A percentile compares a stretch with the other conserved stretches of the same genome.
phyloP scores from a whole-genome alignment of 139 green algal genomes.

The Penium margaritaceum region DNA sequence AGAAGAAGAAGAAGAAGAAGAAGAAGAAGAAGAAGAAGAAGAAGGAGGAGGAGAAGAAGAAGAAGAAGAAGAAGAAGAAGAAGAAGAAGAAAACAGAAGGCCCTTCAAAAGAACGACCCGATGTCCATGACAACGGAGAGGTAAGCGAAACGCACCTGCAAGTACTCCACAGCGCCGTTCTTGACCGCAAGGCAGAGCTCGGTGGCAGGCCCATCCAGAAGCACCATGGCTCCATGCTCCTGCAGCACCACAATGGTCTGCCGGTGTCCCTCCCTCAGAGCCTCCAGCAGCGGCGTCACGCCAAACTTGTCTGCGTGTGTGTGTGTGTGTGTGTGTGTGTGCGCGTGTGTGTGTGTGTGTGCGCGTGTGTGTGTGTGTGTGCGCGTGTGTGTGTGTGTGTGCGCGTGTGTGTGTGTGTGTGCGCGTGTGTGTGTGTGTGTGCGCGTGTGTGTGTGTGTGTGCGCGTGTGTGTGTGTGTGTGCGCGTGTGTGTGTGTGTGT shows the following conservation, averaged over 20 bases:
- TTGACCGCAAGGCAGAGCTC: conserved; percentile 19
- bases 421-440: conserved; percentile 16
- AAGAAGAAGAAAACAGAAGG: no score
- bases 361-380: conserved; percentile 12
- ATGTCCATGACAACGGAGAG: no score
- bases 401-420: conserved; percentile 10
- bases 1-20: no score
- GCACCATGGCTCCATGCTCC: not conserved
- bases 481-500: conserved; percentile 2
- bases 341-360: conserved; percentile 8
- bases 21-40: no score
- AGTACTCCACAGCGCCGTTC: conserved; percentile 18
- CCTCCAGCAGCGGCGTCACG: conserved; percentile 13
- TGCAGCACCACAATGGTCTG: not conserved
- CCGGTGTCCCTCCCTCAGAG: conserved; percentile 5
- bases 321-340: conserved; percentile 9
- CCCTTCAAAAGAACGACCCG: no score
- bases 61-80: no score
- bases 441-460: not conserved
- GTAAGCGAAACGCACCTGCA: no score
- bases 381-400: conserved; percentile 20
- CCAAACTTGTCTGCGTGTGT: conserved; percentile 7
- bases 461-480: not conserved
- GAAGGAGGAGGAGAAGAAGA: no score
- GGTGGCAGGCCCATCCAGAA: not conserved